phyloP scores from a whole-genome alignment of 1,284 basidiomycete species.

The Trametes sp. region DNA sequence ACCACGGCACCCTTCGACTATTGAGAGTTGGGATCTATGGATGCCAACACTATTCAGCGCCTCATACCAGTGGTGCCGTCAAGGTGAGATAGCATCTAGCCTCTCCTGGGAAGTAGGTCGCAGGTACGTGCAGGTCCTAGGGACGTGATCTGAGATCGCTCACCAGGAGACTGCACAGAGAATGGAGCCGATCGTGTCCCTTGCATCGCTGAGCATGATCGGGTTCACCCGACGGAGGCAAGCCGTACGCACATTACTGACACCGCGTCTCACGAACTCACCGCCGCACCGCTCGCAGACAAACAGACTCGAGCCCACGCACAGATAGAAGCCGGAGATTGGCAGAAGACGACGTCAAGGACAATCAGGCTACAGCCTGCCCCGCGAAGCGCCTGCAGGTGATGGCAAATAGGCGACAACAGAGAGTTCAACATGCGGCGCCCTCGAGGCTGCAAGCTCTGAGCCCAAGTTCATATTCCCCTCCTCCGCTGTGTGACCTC shows the following conservation, averaged over 20 bases:
- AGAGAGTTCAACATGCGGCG: constrained; percentile 31
- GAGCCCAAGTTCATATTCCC: constrained; percentile 19
- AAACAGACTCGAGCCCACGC: background rate
- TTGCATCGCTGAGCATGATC: constrained; percentile 9
- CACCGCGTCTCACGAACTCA: background rate
- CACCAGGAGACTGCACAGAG: background rate
- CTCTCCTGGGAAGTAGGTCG: background rate
- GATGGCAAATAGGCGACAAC: constrained; percentile 32
- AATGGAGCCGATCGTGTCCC: constrained; percentile 20
- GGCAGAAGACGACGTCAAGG: constrained; percentile 14
- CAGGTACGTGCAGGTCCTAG: background rate
- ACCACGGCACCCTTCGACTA: no score
- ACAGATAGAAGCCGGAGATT: constrained; percentile 4
- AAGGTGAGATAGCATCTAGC: background rate
- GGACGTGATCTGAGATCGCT: background rate
- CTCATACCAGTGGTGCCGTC: no score
- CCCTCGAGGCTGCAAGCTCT: constrained; percentile 24
- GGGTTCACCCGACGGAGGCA: background rate
- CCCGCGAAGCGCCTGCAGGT: constrained; percentile 14
- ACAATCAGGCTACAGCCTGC: constrained; percentile 11
- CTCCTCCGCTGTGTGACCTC: constrained; percentile 32
- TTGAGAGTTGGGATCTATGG: no score
- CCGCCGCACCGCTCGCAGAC: background rate
- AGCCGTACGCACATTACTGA: background rate
- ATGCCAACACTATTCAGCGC: no score